Evolutionary conservation across 148 eudicot species (phyloP).

Genomic region (Fagopyrum esculentum): DNA sequence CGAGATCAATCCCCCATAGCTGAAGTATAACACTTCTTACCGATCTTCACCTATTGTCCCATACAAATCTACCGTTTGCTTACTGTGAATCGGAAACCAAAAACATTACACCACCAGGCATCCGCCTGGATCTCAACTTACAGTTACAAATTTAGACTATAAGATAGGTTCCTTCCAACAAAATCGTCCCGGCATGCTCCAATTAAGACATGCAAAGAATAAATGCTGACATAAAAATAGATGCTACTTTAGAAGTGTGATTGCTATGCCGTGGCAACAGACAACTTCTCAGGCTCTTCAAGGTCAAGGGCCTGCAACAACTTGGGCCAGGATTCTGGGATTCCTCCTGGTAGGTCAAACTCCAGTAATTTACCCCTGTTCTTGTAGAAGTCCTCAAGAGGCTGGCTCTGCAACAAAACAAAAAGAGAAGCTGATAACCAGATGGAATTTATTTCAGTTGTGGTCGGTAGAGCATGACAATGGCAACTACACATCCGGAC

Average conservation of each 20-base stretch:
- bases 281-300: constrained; percentile 70
- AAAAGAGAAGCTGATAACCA: neutral
- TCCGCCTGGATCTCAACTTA: constrained; percentile 20
- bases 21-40: neutral
- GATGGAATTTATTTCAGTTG: neutral
- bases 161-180: constrained; percentile 20
- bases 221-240: constrained; percentile 1
- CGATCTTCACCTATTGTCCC: neutral
- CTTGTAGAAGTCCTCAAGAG: constrained; percentile 80
- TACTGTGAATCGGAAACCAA: neutral
- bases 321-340: constrained; percentile 96
- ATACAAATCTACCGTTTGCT: neutral
- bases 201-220: constrained; percentile 27
- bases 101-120: constrained; percentile 21
- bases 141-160: constrained; percentile 3
- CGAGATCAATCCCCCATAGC: neutral
- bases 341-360: constrained; percentile 93
- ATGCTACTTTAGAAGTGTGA: neutral
- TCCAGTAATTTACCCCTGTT: constrained; percentile 68
- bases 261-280: constrained; percentile 30
- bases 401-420: constrained; percentile 65
- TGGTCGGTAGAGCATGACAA: neutral
- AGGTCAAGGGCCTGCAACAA: constrained; percentile 83
- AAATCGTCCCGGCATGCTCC: constrained; percentile 46
- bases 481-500: neutral